Evolutionary conservation across 495 filamentous ascomycete genomes (phyloP).

Genomic region (Tuber borchii): DNA sequence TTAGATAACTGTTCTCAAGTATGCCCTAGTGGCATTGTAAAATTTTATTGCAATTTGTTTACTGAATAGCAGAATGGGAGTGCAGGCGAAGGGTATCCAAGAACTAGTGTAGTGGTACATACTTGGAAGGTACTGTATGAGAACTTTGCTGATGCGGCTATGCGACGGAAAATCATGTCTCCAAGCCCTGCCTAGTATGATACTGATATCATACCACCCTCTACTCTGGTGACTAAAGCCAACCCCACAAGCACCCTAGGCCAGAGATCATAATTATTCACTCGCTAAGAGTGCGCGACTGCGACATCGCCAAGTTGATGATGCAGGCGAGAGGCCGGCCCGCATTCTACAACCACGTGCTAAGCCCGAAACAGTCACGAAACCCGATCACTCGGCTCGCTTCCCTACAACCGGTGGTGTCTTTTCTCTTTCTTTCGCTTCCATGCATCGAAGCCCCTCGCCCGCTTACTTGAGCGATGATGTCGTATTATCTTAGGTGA

Average conservation of each 20-base stretch:
- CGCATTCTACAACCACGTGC: not conserved
- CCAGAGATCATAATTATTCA: not conserved
- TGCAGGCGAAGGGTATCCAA: too few relatives aligned
- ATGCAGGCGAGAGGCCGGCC: not conserved
- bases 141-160: too few relatives aligned
- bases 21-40: too few relatives aligned
- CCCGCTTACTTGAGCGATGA: not conserved
- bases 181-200: too few relatives aligned
- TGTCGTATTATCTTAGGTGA: not conserved
- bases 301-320: not conserved
- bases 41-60: too few relatives aligned
- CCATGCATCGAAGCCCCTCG: not conserved
- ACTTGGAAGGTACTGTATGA: too few relatives aligned
- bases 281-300: not conserved
- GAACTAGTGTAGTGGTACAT: too few relatives aligned
- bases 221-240: not conserved
- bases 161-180: too few relatives aligned
- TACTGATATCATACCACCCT: not conserved
- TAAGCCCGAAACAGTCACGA: not conserved
- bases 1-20: too few relatives aligned
- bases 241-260: not conserved
- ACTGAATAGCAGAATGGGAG: too few relatives aligned
- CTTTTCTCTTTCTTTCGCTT: not conserved
- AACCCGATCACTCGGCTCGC: not conserved
- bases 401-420: not conserved